Evolutionary conservation across 2,329 filamentous ascomycete species (phyloP).

Genomic region (Fusarium sp.): DNA sequence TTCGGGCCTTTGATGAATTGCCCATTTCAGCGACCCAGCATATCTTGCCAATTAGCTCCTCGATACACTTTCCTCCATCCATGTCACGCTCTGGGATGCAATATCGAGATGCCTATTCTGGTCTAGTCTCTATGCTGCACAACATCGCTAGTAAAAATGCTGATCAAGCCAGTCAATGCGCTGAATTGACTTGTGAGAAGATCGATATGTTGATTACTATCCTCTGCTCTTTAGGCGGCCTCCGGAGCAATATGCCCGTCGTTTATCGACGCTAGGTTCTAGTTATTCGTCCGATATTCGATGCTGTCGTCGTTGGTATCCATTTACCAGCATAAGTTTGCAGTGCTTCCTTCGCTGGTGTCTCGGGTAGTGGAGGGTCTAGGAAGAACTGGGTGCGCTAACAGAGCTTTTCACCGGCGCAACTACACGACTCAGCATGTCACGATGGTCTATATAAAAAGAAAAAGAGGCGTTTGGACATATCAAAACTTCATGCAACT

Average conservation of each 20-base stretch:
- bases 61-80: neutral
- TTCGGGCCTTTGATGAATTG: neutral
- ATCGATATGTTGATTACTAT: neutral
- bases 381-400: neutral
- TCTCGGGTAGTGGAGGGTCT: neutral
- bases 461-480: neutral
- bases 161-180: slow-evolving; percentile 15
- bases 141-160: slow-evolving; percentile 8
- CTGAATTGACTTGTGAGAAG: neutral
- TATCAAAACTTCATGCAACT: neutral
- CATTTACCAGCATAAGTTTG: neutral
- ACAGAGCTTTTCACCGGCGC: neutral
- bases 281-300: neutral
- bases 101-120: slow-evolving; percentile 36
- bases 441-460: neutral
- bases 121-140: slow-evolving; percentile 19
- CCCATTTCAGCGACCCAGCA: neutral
- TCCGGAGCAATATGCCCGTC: neutral
- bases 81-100: neutral
- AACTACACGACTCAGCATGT: neutral
- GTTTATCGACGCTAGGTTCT: neutral
- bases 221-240: neutral
- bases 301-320: neutral
- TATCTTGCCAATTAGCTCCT: neutral
- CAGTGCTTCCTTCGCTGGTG: neutral